Base-by-base conservation (phyloP, 768 basidiomycete genomes). In the Pulveroboletus sp. region DNA sequence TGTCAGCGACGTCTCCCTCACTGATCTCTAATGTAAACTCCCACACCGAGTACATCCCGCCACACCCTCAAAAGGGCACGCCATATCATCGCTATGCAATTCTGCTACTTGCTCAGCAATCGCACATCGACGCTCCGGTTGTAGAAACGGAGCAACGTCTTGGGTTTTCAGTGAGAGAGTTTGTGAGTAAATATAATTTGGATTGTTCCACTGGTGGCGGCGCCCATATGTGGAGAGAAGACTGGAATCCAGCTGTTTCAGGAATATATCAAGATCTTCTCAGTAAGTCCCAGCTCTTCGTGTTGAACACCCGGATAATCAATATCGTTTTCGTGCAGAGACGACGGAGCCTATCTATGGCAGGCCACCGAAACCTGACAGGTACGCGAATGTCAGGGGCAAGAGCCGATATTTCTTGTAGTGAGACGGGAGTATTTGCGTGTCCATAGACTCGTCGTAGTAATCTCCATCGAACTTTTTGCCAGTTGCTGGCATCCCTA, bases 41-140 rank as follows among this genome's bases (percentile, higher is more conserved):
- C 1, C 86, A 89, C 64, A 87, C 86, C 6, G 70, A 72, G 24
- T 97, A 94, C 67, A 73, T 94, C 55, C 89, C 95, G 6, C 96
- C 94, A 5, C 93, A 96, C 57, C 95, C 95, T 3, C 88, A 92
- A 64, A 79, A 79, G 33, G 93, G 93, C 43, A 86, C 93, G 10
- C 81, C 82, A 0, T 93, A 90, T 69, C 95, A 99, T 69, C 91
- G 95, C 54, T 96, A 95, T 67, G 79, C 82, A 8, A 57, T 86
- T 39, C 72, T 95, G 27, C 72, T 95, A 27, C 75, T 94, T 41
- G 83, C 81, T 9, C 92, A 95, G 58, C 74, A 79, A 64, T 81
- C 36, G 61, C 49, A 46, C 1, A 47, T 71, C 8, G 58, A 77
- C 26, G 75, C 81, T 17, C 80, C 79, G 15, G 62, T 73, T 30